phyloP scores from a whole-genome alignment of 805 yeast genomes.

The Saccharomycopsis javanensis region DNA sequence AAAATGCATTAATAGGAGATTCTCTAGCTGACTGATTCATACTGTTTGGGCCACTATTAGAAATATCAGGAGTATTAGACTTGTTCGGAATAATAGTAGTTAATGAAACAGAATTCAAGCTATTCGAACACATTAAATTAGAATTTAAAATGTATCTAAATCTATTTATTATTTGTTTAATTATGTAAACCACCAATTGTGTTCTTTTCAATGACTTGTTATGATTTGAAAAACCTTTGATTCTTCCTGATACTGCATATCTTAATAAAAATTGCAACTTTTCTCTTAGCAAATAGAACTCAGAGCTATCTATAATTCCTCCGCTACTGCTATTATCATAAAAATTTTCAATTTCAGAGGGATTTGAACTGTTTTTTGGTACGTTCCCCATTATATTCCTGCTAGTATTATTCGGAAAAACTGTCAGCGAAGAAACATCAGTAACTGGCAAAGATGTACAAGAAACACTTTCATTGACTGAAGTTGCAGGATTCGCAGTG shows the following conservation, averaged over 20 bases:
- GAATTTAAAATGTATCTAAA: conserved; percentile 4
- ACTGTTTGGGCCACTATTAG: not conserved
- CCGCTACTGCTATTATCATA: not conserved
- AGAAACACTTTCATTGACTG: not conserved
- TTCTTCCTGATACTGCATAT: conserved; percentile 1
- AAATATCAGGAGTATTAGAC: not conserved
- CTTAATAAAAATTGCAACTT: conserved; percentile 10
- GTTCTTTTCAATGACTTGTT: conserved; percentile 6
- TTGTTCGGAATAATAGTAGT: not conserved
- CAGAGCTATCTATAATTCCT: not conserved
- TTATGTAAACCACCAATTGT: conserved; percentile 10
- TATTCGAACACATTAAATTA: not conserved
- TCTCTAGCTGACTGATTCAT: not conserved
- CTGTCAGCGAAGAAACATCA: not conserved
- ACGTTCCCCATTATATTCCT: not conserved
- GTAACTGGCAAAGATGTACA: not conserved
- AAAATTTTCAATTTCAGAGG: not conserved
- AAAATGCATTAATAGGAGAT: conserved; percentile 3
- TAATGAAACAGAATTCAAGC: not conserved
- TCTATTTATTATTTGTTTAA: conserved; percentile 5
- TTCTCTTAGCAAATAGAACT: not conserved
- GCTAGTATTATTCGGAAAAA: not conserved
- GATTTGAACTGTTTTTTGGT: not conserved
- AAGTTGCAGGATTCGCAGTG: not conserved
- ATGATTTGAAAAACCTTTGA: not conserved